Evolutionary conservation across 495 filamentous ascomycete species (phyloP), one percentile per base, ranked within the genome.

Genomic region (Neurospora sp.): DNA sequence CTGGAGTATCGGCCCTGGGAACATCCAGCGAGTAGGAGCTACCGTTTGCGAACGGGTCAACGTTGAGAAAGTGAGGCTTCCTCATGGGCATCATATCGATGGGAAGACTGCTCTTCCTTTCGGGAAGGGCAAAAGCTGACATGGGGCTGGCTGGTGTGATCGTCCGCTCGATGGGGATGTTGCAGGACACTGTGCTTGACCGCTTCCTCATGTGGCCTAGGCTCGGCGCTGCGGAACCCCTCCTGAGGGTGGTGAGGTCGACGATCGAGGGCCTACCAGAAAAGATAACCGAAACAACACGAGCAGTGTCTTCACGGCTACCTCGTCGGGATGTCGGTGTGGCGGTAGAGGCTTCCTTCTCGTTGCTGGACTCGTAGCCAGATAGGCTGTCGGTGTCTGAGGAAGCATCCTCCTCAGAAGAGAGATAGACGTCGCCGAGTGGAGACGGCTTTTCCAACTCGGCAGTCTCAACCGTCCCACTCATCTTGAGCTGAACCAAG

Each of bases 381-480:
- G 84, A 86, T 68, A 83, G 84, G 76, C 85, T 84, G 74, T 85
- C 84, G 35, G 85, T 82, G 38, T 84, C 82, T 0, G 85, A 86
- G 18, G 85, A 86, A 61, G 80, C 85, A 65, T 85, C 84, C 74
- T 86, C 85, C 69, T 86, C 85, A 6, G 84, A 86, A 10, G 85
- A 86, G 22, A 86, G 83, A 75, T 86, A 86, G 69, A 83, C 73
- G 69, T 84, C 81, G 73, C 85, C 83, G 4, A 83, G 81, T n/a
- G 80, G 76, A 11, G 76, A 78, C 71, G 74, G 74, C 70, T 75
- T 74, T 42, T 72, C 73, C 74, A 82, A 73, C 65, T 73, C 74
- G n/a, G 73, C 73, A 1, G 79, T 71, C 70, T 80, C 78, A 73
- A 78, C 78, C 39, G 80, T 74, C 18, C 77, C 78, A n/a, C 77